Conservation (phyloP, 306 rosid species). For the Sicyos baderoa region DNA sequence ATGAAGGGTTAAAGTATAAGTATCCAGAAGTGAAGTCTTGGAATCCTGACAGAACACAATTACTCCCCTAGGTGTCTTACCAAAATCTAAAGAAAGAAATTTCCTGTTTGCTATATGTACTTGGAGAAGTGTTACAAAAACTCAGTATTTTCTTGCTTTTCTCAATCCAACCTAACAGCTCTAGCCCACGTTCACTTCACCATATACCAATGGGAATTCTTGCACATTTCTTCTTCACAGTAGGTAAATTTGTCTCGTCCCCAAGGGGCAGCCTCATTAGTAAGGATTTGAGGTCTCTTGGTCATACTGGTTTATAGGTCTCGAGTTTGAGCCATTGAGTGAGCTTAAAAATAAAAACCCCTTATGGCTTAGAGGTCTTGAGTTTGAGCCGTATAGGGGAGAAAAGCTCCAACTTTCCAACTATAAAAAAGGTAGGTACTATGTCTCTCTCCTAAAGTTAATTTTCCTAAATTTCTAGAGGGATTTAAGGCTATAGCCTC, state of each 20-base stretch:
- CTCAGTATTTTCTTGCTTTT: neutral
- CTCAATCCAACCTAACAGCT: neutral
- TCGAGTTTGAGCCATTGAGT: no score
- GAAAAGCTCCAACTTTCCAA: no score
- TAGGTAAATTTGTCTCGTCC: neutral
- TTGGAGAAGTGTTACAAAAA: neutral
- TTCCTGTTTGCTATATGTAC: neutral
- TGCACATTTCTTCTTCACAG: neutral
- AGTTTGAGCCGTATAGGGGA: no score
- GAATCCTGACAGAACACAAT: neutral
- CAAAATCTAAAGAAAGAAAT: neutral
- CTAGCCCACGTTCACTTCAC: neutral
- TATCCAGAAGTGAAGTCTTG: neutral
- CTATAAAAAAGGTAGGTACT: no score
- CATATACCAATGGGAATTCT: neutral
- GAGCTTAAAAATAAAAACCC: no score
- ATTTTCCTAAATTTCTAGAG: neutral
- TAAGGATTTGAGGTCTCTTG: no score
- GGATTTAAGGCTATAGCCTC: neutral
- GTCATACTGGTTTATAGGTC: no score
- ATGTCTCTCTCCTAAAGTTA: neutral
- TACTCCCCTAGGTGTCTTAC: neutral
- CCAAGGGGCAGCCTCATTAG: no score
- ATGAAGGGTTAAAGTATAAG: no score
- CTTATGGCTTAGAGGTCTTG: no score